Conservation (phyloP, 352 stramenopile genomes). For the Globisporangium radiosum region DNA sequence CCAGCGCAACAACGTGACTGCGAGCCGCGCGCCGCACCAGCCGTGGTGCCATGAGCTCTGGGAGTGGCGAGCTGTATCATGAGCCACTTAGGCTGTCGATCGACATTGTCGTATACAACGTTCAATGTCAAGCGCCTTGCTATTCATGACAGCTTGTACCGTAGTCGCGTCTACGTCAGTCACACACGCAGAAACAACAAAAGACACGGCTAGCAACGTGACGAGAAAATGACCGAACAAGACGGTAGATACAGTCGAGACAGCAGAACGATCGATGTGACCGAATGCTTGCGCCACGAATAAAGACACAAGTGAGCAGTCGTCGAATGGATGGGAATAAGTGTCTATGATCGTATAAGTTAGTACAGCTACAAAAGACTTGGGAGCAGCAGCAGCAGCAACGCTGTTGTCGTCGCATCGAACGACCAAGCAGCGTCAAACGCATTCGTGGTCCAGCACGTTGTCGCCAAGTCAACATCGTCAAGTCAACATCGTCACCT, state of each 20-base stretch:
- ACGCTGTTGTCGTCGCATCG: neutral
- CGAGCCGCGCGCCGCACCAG: neutral
- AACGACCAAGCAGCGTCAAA: neutral
- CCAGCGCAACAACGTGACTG: constrained; percentile 3
- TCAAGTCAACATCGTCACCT: constrained; percentile 6
- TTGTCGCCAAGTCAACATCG: neutral
- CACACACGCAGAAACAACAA: no score
- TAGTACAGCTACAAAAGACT: constrained; percentile 10
- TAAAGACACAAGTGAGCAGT: no score
- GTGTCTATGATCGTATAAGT: constrained; percentile 6
- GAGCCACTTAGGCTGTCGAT: neutral
- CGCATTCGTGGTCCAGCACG: no score
- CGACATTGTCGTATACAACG: no score
- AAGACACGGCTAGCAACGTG: neutral
- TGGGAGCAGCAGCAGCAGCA: neutral
- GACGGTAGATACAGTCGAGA: no score
- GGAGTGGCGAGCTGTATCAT: constrained; percentile 28
- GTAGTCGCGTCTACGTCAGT: neutral
- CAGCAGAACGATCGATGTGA: no score
- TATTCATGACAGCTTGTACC: neutral
- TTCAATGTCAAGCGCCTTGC: no score
- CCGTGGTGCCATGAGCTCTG: constrained; percentile 29
- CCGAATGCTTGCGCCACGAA: no score
- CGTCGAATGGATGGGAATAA: neutral
- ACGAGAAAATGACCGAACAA: neutral